A percentile compares a stretch with the other conserved stretches of the same genome.
Evolutionary conservation across 129 eudicot genomes (phyloP).

Genomic region (Helichrysum umbraculigerum): DNA sequence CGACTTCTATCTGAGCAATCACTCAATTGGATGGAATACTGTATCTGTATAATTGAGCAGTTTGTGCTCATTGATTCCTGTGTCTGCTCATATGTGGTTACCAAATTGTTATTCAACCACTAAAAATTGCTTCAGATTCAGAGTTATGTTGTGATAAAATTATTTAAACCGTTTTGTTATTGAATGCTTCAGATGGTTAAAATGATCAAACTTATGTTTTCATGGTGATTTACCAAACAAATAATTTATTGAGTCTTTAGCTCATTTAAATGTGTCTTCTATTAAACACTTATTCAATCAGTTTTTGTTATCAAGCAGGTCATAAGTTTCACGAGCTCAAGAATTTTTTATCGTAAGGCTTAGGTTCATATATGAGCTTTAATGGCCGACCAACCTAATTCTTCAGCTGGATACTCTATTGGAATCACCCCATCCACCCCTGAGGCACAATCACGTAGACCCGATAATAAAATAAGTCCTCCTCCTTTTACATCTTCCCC

Average conservation of each 20-base stretch:
- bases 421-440: constrained; percentile 44
- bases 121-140: neutral
- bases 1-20: neutral
- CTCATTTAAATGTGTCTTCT: neutral
- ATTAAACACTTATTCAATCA: neutral
- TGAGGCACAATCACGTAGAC: constrained; percentile 39
- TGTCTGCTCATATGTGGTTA: neutral
- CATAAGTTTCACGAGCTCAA: constrained; percentile 2
- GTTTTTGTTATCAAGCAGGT: neutral
- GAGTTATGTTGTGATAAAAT: neutral
- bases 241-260: neutral
- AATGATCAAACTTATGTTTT: neutral
- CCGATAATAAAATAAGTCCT: constrained; percentile 39
- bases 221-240: neutral
- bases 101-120: neutral
- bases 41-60: neutral
- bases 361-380: constrained; percentile 30
- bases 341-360: neutral
- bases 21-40: neutral
- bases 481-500: constrained; percentile 48
- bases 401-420: constrained; percentile 51
- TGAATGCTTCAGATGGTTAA: neutral
- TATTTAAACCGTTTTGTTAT: neutral
- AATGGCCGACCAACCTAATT: constrained; percentile 62
- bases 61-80: neutral